These are phyloP conservation scores for Polygonum maritimum DNA, from an alignment of 148 eudicot genomes.

Conservation along the genomic window DNA sequence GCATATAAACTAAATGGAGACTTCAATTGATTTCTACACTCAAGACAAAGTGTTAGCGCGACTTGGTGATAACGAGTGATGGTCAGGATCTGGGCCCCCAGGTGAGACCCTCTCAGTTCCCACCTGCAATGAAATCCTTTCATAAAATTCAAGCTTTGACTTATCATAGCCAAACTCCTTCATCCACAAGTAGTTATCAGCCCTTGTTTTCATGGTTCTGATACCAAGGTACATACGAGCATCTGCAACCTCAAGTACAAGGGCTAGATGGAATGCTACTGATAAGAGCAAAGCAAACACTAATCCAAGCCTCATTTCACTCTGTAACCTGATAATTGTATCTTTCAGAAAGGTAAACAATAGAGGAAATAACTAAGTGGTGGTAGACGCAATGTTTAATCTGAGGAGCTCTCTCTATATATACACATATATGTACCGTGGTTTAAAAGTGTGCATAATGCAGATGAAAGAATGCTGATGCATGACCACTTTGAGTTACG, in stretches of 20 bases:
- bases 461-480: neutral
- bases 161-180: constrained; percentile 5
- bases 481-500: neutral
- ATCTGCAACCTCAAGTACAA: neutral
- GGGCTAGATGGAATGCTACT: neutral
- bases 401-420: neutral
- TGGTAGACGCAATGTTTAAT: neutral
- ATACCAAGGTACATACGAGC: neutral
- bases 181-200: neutral
- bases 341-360: neutral
- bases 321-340: neutral
- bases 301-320: neutral
- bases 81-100: constrained; percentile 36
- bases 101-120: constrained; percentile 24
- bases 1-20: neutral
- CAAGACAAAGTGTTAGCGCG: neutral
- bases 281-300: neutral
- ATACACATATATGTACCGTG: neutral
- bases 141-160: neutral
- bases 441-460: neutral
- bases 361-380: neutral
- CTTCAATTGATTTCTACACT: neutral
- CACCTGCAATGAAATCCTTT: constrained; percentile 5
- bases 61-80: constrained; percentile 16
- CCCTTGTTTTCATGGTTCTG: neutral